A percentile compares a stretch with the other conserved stretches of the same genome.
phyloP scores from a whole-genome alignment of 768 basidiomycete species.

The Calocera cornea region DNA sequence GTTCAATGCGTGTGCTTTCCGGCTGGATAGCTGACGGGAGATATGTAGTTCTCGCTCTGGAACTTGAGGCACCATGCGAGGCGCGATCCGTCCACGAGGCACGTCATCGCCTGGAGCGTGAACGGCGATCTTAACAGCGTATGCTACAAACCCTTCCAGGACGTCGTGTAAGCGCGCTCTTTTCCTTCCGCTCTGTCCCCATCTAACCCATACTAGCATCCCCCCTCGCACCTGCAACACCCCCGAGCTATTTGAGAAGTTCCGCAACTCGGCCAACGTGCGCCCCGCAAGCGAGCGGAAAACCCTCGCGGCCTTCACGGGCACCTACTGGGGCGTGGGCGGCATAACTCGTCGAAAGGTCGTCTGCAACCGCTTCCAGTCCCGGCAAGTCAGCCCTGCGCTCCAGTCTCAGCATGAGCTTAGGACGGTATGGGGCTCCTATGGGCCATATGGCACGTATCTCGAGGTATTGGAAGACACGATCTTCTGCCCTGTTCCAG shows the following conservation, averaged over 20 bases:
- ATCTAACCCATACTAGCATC: conserved; percentile 8
- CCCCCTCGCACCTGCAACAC: conserved; percentile 23
- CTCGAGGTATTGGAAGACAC: conserved; percentile 22
- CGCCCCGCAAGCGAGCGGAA: conserved; percentile 18
- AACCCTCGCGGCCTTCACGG: conserved; percentile 21
- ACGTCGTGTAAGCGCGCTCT: conserved; percentile 16
- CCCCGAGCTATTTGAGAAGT: conserved; percentile 18
- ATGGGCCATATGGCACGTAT: conserved; percentile 19
- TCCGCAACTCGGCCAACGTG: conserved; percentile 17
- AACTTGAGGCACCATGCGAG: background rate
- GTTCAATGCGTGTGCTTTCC: background rate
- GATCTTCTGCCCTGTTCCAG: conserved; percentile 24
- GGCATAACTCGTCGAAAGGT: conserved; percentile 19
- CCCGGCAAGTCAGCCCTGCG: conserved; percentile 5
- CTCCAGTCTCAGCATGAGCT: conserved; percentile 8
- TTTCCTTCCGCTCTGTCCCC: background rate
- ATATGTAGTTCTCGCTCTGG: background rate
- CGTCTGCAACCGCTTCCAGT: conserved; percentile 20
- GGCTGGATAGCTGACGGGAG: background rate
- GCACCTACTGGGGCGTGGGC: conserved; percentile 26
- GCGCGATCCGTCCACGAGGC: conserved; percentile 3
- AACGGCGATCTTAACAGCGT: conserved; percentile 26
- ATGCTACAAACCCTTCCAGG: conserved; percentile 25
- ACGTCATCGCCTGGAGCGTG: conserved; percentile 21
- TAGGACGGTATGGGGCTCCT: conserved; percentile 16